These are phyloP conservation scores for Microcera coccophila DNA, from an alignment of 2,329 filamentous ascomycete species.

Conservation along the genomic window DNA sequence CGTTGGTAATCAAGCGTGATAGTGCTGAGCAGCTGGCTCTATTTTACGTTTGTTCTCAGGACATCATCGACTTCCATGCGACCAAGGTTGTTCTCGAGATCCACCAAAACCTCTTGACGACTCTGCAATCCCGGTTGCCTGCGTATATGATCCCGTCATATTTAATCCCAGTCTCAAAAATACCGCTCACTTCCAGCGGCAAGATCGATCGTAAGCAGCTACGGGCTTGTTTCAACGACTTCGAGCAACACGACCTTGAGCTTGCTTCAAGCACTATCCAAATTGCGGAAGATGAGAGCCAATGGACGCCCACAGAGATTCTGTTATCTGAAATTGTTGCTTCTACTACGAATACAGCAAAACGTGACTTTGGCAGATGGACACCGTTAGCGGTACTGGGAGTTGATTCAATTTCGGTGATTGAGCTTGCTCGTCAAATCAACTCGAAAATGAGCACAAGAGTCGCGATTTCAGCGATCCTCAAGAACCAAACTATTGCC, in stretches of 20 bases:
- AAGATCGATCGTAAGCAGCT: slow-evolving; percentile 66
- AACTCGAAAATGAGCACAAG: slow-evolving; percentile 41
- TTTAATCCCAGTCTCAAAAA: slow-evolving; percentile 62
- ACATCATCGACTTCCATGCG: slow-evolving; percentile 29
- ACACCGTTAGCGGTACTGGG: slow-evolving; percentile 76
- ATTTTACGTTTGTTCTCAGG: slow-evolving; percentile 59
- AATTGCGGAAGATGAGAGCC: slow-evolving; percentile 30
- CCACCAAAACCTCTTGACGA: slow-evolving; percentile 49
- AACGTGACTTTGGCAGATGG: slow-evolving; percentile 52
- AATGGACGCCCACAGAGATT: slow-evolving; percentile 55
- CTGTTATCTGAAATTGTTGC: slow-evolving; percentile 54
- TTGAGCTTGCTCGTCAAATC: slow-evolving; percentile 60
- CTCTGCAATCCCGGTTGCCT: slow-evolving; percentile 56
- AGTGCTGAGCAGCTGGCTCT: slow-evolving; percentile 55
- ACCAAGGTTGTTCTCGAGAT: slow-evolving; percentile 35
- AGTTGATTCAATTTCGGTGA: slow-evolving; percentile 79
- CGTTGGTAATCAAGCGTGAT: slow-evolving; percentile 51
- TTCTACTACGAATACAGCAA: slow-evolving; percentile 43
- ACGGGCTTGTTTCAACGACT: slow-evolving; percentile 39
- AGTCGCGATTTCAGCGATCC: slow-evolving; percentile 63
- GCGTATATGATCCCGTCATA: slow-evolving; percentile 76
- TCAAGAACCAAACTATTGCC: slow-evolving; percentile 65
- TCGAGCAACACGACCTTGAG: slow-evolving; percentile 46
- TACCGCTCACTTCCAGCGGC: slow-evolving; percentile 71
- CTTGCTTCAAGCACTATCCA: slow-evolving; percentile 21